A percentile compares a stretch with the other conserved stretches of the same genome.
Conservation (phyloP, 345 rosid species). For the Eucalyptus cloeziana region DNA sequence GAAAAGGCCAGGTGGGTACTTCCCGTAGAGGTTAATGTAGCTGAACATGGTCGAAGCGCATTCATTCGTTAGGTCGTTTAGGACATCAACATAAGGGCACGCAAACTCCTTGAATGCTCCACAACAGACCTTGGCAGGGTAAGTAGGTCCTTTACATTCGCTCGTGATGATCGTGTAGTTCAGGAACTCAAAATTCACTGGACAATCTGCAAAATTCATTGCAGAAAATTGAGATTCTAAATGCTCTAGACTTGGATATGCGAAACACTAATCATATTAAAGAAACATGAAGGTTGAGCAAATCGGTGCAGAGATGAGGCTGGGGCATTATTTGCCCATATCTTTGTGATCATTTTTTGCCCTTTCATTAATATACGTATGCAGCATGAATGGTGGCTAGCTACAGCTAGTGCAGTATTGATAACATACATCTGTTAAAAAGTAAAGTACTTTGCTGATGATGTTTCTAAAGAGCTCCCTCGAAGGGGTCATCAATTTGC, state of each 20-base stretch:
- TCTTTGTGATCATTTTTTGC: background rate
- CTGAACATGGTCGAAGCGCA: conserved; percentile 54
- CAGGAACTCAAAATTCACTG: conserved; percentile 51
- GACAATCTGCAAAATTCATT: conserved; percentile 33
- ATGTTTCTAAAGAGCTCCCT: background rate
- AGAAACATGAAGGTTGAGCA: background rate
- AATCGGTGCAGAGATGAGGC: background rate
- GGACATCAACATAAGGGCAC: conserved; percentile 31
- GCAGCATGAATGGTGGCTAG: background rate
- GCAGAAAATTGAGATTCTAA: background rate
- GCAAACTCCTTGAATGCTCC: conserved; percentile 43
- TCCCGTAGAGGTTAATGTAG: conserved; percentile 49
- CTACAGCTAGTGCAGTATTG: background rate
- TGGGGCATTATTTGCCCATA: background rate
- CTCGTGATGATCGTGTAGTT: conserved; percentile 38
- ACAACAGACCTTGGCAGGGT: conserved; percentile 32
- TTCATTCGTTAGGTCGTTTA: conserved; percentile 34
- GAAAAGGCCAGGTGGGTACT: conserved; percentile 58
- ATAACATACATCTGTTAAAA: background rate
- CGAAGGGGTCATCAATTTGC: background rate
- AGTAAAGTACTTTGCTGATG: background rate
- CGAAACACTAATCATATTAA: background rate
- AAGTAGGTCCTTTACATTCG: conserved; percentile 48
- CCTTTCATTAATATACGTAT: background rate
- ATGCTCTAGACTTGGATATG: background rate